Evolutionary conservation across 306 rosid species (phyloP).

Genomic region (Vigna radiata): DNA sequence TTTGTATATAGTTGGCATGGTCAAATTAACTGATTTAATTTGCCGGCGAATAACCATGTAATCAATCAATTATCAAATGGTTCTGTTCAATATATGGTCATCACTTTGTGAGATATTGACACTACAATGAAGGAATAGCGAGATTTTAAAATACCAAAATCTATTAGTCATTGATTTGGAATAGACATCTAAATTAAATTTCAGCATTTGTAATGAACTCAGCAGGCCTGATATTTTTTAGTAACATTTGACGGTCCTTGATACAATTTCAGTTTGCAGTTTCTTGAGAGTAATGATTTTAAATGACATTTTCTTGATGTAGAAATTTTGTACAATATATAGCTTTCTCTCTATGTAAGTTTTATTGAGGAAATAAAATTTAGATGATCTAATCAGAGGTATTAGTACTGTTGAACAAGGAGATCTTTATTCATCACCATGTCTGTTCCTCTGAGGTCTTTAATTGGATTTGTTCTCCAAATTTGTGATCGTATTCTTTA

Average conservation of each 20-base stretch:
- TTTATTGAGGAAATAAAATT: background rate
- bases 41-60: slow-evolving; percentile 24
- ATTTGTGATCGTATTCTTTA: slow-evolving; percentile 13
- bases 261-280: background rate
- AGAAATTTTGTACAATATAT: slow-evolving; percentile 8
- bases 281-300: background rate
- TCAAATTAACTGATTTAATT: slow-evolving; percentile 34
- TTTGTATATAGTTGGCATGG: slow-evolving; percentile 24
- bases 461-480: slow-evolving; percentile 23
- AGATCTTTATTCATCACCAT: slow-evolving; percentile 10
- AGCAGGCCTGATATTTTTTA: background rate
- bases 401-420: slow-evolving; percentile 17
- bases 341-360: background rate
- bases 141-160: slow-evolving; percentile 35
- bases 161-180: slow-evolving; percentile 21
- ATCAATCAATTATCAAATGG: background rate
- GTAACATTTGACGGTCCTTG: background rate
- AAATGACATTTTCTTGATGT: slow-evolving; percentile 10
- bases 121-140: background rate
- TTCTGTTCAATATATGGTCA: slow-evolving; percentile 19
- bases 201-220: slow-evolving; percentile 3
- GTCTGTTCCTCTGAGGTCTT: slow-evolving; percentile 21
- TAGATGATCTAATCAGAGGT: slow-evolving; percentile 5
- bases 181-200: slow-evolving; percentile 27
- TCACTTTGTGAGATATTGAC: background rate